Conservation (phyloP, 371 early-diverging fungal genomes). For the Globomyces sp. region DNA sequence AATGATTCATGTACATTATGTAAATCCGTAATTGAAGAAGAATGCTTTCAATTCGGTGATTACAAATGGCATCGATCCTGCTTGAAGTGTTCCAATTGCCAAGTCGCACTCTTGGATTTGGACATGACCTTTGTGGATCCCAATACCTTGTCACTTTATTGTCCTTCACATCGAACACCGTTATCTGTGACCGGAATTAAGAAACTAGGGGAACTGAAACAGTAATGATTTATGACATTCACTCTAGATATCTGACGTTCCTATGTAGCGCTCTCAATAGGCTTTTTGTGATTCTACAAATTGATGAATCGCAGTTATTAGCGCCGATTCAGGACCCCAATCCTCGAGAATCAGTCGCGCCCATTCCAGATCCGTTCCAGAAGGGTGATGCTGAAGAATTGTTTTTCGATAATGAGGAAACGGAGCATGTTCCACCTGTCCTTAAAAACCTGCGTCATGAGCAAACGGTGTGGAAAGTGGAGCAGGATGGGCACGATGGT, state of each 20-base stretch:
- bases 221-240: slow-evolving; percentile 67
- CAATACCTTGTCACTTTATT: neutral
- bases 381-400: slow-evolving; percentile 4
- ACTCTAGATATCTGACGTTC: slow-evolving; percentile 15
- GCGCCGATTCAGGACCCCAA: neutral
- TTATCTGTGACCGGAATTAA: no score
- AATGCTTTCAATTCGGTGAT: slow-evolving; percentile 68
- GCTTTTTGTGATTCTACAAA: slow-evolving; percentile 14
- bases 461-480: slow-evolving; percentile 5
- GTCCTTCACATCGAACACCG: slow-evolving; percentile 36
- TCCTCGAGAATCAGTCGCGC: neutral
- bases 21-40: slow-evolving; percentile 78
- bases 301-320: slow-evolving; percentile 11
- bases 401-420: slow-evolving; percentile 22
- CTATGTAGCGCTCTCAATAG: slow-evolving; percentile 9
- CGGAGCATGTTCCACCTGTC: neutral
- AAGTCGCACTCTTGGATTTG: slow-evolving; percentile 29
- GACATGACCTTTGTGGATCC: neutral
- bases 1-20: slow-evolving; percentile 80
- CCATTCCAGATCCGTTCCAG: no score
- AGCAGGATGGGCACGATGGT: neutral
- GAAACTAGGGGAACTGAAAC: slow-evolving; percentile 80
- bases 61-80: slow-evolving; percentile 82
- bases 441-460: slow-evolving; percentile 2
- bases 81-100: slow-evolving; percentile 70